Evolutionary conservation across 2,329 filamentous ascomycete species (phyloP), one percentile per base, ranked within the genome.

Genomic region (Stagonosporopsis rhizophila): DNA sequence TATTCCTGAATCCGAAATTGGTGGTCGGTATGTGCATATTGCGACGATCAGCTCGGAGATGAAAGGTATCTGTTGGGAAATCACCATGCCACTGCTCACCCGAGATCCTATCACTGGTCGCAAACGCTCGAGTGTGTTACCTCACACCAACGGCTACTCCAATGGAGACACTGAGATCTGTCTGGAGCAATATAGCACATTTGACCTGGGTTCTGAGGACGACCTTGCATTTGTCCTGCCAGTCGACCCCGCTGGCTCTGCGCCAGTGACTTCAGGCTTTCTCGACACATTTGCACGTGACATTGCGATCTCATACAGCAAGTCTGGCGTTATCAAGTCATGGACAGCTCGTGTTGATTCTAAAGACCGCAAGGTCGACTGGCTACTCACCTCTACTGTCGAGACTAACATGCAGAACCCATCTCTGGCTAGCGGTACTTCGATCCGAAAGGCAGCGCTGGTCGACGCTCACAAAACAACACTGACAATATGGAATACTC

Each of bases 401-500:
- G 89, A 96, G 62, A 96, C 93, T 1, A 87, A 89, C 1, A 82
- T 96, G 17, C 73, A 77, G 0, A 84, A 89, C 25, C 90, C 90
- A 22, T 87, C 90, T 0, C 82, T 96, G 25, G 91, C 90, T 11
- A 96, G 91, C 69, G 92, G 90, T 14, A 96, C 90, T 64, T 93
- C 89, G 8, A 89, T 93, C 68, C 89, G 93, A 60, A 96, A 96
- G 74, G 90, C 91, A 22, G 92, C 92, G 4, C 77, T 97, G 19
- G 91, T 96, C 30, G 89, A 96, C 71, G 81, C 85, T 3, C 81
- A 83, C 14, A 86, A 88, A 60, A 92, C 89, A 0, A 86, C 87
- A 37, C 78, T 97, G 45, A 96, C 91, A 0, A 96, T 97, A 45
- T 97, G 93, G 94, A 93, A 96, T 69, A 90, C 91, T 11, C 86